Evolutionary conservation across 2,329 filamentous ascomycete genomes (phyloP).

Genomic region (Fusarium heterosporum): DNA sequence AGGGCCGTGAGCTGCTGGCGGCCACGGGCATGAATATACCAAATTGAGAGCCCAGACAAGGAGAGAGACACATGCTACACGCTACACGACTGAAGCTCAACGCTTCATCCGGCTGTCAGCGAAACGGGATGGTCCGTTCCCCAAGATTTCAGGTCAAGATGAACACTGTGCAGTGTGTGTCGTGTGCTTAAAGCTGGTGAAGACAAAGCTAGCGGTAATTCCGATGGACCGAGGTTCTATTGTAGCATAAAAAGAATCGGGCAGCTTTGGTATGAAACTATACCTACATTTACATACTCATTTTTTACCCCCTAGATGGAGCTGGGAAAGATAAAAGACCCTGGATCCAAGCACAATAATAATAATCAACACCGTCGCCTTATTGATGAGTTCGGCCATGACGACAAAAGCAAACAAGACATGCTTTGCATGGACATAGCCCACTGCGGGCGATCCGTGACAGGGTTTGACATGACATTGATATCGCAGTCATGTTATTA

Average conservation of each 20-base stretch:
- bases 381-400: constrained; percentile 22
- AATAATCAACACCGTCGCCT: constrained; percentile 3
- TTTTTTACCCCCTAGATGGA: not conserved
- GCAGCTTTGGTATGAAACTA: too few species aligned
- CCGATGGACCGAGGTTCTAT: constrained; percentile 4
- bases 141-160: constrained; percentile 40
- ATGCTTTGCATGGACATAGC: constrained; percentile 39
- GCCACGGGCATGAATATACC: constrained; percentile 21
- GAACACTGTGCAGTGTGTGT: constrained; percentile 6
- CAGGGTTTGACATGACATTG: constrained; percentile 33
- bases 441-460: constrained; percentile 30
- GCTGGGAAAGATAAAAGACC: constrained; percentile 12
- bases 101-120: constrained; percentile 6
- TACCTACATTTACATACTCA: too few species aligned
- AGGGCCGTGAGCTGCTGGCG: constrained; percentile 24
- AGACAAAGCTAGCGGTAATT: constrained; percentile 13
- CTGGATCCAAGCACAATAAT: not conserved
- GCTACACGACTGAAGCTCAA: constrained; percentile 24
- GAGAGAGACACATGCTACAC: constrained; percentile 22
- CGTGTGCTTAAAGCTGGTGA: not conserved
- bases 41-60: constrained; percentile 36
- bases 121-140: constrained; percentile 43
- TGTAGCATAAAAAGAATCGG: not conserved
- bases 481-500: not conserved
- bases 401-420: constrained; percentile 35